Conservation (phyloP, 495 filamentous ascomycete genomes). For the Opeltia flavorubescens region DNA sequence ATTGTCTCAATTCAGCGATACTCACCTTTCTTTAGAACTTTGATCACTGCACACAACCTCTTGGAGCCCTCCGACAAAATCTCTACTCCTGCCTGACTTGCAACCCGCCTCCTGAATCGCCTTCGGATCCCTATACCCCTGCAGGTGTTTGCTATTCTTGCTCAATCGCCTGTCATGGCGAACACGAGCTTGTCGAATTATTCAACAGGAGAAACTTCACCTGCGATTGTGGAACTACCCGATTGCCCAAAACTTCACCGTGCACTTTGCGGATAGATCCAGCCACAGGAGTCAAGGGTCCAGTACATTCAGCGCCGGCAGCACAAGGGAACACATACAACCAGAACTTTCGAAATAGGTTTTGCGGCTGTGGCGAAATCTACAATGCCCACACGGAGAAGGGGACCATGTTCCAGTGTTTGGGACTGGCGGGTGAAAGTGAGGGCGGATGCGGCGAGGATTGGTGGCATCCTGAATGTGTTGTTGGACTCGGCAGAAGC, state of each 20-base stretch:
- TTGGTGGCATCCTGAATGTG: conserved; percentile 96
- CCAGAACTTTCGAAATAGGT: conserved; percentile 83
- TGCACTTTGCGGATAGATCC: conserved; percentile 69
- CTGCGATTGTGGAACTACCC: conserved; percentile 90
- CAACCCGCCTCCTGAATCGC: conserved; percentile 56
- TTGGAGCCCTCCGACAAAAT: conserved; percentile 73
- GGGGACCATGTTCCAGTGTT: conserved; percentile 98
- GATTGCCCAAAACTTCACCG: conserved; percentile 50
- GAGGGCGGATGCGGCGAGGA: conserved; percentile 92
- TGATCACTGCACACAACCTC: conserved; percentile 74
- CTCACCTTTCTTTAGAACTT: conserved; percentile 46
- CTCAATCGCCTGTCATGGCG: conserved; percentile 90
- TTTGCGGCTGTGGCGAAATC: conserved; percentile 77
- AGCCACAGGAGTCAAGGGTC: conserved; percentile 57
- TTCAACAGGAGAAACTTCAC: conserved; percentile 91
- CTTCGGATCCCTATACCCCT: conserved; percentile 48
- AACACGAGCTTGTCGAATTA: conserved; percentile 88
- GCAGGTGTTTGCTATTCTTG: conserved; percentile 93
- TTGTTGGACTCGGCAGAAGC: conserved; percentile 59
- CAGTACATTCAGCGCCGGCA: conserved; percentile 58
- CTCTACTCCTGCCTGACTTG: conserved; percentile 89
- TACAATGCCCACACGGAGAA: conserved; percentile 80
- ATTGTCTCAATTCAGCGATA: neutral
- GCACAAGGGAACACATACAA: conserved; percentile 74
- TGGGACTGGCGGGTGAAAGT: conserved; percentile 66